Evolutionary conservation across 1,139 yeast genomes (phyloP).

Genomic region (Debaryomyces subglobosus): DNA sequence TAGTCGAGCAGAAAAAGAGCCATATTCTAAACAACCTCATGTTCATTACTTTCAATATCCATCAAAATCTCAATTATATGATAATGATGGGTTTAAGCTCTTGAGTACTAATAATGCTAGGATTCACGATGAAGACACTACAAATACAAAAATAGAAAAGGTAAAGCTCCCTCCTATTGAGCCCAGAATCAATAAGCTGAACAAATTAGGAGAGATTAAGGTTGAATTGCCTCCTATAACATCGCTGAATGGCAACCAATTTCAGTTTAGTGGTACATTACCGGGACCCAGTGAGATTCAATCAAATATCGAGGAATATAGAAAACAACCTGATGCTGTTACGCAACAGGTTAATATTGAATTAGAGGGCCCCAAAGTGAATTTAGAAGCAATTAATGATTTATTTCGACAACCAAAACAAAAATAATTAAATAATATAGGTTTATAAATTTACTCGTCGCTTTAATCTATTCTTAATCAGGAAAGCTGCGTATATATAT

Average conservation of each 20-base stretch:
- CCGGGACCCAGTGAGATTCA: conserved; percentile 8
- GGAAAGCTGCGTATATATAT: not conserved
- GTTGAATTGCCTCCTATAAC: conserved; percentile 22
- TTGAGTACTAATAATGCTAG: conserved; percentile 18
- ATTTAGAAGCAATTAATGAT: conserved; percentile 6
- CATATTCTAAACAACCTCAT: conserved; percentile 9
- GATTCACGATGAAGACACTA: conserved; percentile 12
- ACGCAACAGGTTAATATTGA: not conserved
- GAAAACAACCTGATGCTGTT: not conserved
- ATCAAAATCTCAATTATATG: conserved; percentile 24
- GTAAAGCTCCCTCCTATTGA: conserved; percentile 22
- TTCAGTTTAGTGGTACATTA: not conserved
- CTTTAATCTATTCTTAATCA: not conserved
- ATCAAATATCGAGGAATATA: conserved; percentile 7
- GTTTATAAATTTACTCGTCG: conserved; percentile 9
- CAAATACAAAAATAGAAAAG: conserved; percentile 3
- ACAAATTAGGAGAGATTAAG: not conserved
- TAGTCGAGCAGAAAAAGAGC: conserved; percentile 3
- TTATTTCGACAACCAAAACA: conserved; percentile 10
- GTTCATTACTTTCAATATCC: conserved; percentile 30
- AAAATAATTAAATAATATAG: conserved; percentile 14
- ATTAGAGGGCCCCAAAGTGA: not conserved
- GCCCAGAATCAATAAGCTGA: conserved; percentile 14
- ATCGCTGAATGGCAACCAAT: not conserved
- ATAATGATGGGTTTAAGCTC: conserved; percentile 4